Evolutionary conservation across 345 rosid species (phyloP).

Genomic region (Clausena lansium): DNA sequence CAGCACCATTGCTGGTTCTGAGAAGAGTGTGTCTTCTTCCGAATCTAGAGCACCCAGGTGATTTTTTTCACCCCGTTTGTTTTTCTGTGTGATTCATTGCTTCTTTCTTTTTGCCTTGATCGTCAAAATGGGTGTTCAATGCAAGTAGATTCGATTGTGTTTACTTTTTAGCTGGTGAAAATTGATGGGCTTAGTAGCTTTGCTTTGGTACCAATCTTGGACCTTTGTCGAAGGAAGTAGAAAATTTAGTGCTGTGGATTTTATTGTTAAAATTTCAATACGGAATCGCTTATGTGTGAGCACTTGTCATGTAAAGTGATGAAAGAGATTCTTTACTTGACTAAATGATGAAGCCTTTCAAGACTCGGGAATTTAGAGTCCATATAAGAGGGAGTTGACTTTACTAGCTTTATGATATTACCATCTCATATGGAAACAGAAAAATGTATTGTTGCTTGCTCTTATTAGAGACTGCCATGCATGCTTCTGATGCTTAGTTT

Average conservation of each 20-base stretch:
- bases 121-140: constrained; percentile 7
- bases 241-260: not conserved
- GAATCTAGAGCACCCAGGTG: constrained; percentile 60
- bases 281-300: constrained; percentile 17
- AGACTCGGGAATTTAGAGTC: not conserved
- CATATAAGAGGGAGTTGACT: not conserved
- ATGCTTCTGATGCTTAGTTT: not conserved
- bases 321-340: not conserved
- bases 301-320: not conserved
- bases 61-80: constrained; percentile 3
- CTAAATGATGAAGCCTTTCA: not conserved
- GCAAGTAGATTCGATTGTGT: constrained; percentile 10
- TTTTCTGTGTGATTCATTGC: constrained; percentile 7
- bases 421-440: not conserved
- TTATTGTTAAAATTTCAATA: not conserved
- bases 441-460: not conserved
- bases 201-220: not conserved
- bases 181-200: not conserved
- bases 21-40: constrained; percentile 44
- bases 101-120: not conserved
- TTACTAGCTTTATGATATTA: not conserved
- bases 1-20: constrained; percentile 44
- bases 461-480: not conserved
- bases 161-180: constrained; percentile 8
- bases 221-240: constrained; percentile 14